phyloP scores from a whole-genome alignment of 192 early-diverging fungal species.

The Coemansia sp. region DNA sequence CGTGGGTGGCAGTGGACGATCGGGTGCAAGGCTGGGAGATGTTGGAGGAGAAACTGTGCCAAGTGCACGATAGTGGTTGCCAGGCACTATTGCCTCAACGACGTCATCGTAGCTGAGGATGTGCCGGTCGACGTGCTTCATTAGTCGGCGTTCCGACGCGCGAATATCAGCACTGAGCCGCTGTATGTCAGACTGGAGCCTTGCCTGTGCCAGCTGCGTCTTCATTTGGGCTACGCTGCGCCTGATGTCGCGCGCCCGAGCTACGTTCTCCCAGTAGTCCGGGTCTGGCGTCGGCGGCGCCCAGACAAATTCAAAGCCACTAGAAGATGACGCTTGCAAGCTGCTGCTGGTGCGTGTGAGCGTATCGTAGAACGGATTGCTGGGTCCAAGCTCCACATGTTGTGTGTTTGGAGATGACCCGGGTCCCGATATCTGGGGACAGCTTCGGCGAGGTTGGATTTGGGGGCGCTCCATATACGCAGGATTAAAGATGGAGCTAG shows the following conservation, averaged over 20 bases:
- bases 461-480: conserved; percentile 2
- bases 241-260: conserved; percentile 41
- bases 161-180: conserved; percentile 22
- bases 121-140: conserved; percentile 42
- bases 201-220: conserved; percentile 9
- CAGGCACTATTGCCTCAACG: not conserved
- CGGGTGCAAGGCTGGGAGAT: conserved; percentile 24
- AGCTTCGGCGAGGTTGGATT: not conserved
- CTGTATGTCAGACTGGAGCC: conserved; percentile 1
- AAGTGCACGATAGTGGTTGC: not conserved
- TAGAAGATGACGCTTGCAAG: not conserved
- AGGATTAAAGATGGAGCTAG: not conserved
- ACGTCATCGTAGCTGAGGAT: conserved; percentile 50
- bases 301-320: conserved; percentile 26
- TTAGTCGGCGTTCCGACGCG: conserved; percentile 32
- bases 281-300: conserved; percentile 44
- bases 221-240: conserved; percentile 20
- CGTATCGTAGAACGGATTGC: conserved; percentile 18
- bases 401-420: not conserved
- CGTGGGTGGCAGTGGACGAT: conserved; percentile 15
- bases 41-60: conserved; percentile 39
- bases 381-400: not conserved
- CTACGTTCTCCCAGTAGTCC: conserved; percentile 46
- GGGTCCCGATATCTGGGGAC: not conserved
- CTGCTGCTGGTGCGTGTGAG: conserved; percentile 12